Base-by-base conservation (phyloP, 2,329 filamentous ascomycete species). In the Phialemonium atrogriseum region DNA sequence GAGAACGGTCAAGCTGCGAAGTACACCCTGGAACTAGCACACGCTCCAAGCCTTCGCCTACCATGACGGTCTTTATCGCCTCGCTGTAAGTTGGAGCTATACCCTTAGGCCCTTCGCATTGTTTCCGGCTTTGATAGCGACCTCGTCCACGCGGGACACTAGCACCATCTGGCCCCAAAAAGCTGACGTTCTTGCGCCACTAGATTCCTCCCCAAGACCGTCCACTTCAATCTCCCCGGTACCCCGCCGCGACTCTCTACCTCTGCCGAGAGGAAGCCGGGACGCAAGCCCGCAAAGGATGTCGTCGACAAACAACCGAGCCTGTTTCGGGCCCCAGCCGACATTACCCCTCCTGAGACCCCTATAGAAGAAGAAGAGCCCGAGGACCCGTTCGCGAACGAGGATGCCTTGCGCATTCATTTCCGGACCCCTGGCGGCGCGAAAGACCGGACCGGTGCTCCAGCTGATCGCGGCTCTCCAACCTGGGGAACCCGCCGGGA, bases 181-280 rank as follows among this genome's bases (percentile, higher is more conserved):
- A n/a, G 18, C 40, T 39, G 15, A 41, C 34, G 16, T 34, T 12
- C 18, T 30, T 23, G 12, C 7, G 21, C 10, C 13, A 4, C 19
- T 52, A 94, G 88, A 35, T 94, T 94, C 54, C 73, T 95, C 21
- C 89, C 89, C 20, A 88, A 94, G 56, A 96, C 89, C 24, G 70
- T 94, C 49, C 80, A 94, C 56, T 96, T 96, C 56, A 79, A 80
- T 45, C 68, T 84, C 35, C 73, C 75, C 9, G 67, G 68, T 23
- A 68, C 66, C 19, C 62, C 64, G 31, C 59, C 56, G 36, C 60
- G 51, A 40, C 51, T 50, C 38, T 53, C 47, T 42, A 53, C 53
- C 31, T 42, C 49, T 18, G 30, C 36, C 6, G 33, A 42, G 28
- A 41, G 44, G 42, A 44, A 40, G 16, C 33, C 20, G 10, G 10